Percentiles rank a stretch among this genome's conserved stretches.
These are phyloP conservation scores for Leishmania aethiopica DNA, from an alignment of 208 protist genomes.

Conservation along the genomic window DNA sequence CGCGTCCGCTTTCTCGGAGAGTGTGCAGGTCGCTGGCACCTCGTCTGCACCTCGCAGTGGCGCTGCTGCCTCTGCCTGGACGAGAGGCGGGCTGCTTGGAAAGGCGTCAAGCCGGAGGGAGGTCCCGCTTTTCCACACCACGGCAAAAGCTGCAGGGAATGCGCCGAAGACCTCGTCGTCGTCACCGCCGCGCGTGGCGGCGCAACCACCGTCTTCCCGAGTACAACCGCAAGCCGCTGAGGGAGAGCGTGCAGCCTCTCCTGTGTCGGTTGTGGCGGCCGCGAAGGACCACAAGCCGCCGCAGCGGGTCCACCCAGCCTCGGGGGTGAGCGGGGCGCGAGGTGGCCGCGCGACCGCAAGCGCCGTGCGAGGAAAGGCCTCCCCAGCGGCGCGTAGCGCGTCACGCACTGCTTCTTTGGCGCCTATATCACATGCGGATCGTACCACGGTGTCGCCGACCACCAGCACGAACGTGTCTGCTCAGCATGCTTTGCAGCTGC, in stretches of 20 bases:
- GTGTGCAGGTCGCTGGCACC: not conserved
- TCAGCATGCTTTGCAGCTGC: conserved; percentile 22
- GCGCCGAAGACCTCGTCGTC: not conserved
- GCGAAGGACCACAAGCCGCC: not conserved
- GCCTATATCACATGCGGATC: not conserved
- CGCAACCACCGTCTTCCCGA: not conserved
- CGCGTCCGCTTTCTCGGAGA: conserved; percentile 8
- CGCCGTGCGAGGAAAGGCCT: not conserved
- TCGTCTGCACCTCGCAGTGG: not conserved
- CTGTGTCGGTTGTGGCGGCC: not conserved
- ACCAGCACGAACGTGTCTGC: conserved; percentile 6
- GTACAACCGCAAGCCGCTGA: not conserved
- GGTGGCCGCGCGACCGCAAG: not conserved
- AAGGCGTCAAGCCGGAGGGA: not conserved
- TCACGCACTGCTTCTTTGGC: not conserved
- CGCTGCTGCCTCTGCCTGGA: not conserved
- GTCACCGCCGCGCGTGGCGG: not conserved
- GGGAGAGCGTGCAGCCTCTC: not conserved
- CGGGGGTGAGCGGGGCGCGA: not conserved
- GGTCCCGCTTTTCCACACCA: not conserved
- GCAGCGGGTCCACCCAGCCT: not conserved
- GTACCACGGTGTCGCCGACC: not conserved
- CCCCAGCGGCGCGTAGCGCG: not conserved
- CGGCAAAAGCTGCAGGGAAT: not conserved
- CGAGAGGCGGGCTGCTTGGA: not conserved